A percentile compares a stretch with the other conserved stretches of the same genome.
phyloP scores from a whole-genome alignment of 163 green algal genomes.

The Chlorella variabilis region DNA sequence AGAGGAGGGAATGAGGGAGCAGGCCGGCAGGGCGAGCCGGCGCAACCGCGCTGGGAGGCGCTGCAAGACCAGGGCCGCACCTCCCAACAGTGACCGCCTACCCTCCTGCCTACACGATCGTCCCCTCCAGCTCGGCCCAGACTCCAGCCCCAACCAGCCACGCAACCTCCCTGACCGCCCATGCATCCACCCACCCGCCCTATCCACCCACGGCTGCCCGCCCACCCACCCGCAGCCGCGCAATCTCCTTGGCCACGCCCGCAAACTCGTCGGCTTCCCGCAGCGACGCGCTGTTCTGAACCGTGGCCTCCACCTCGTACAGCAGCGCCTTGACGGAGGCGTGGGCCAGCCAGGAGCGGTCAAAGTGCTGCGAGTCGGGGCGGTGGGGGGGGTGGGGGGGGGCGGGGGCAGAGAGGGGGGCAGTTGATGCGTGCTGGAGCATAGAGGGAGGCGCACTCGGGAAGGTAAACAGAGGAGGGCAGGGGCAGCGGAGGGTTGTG shows the following conservation, averaged over 20 bases:
- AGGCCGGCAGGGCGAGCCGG: neutral
- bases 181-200: too few relatives aligned
- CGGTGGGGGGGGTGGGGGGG: neutral
- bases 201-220: too few relatives aligned
- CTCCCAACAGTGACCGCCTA: too few relatives aligned
- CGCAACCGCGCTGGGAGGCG: too few relatives aligned
- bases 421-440: neutral
- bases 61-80: too few relatives aligned
- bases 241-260: constrained; percentile 70
- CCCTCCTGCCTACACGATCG: too few relatives aligned
- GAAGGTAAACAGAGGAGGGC: neutral
- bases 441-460: neutral
- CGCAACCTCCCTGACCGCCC: too few relatives aligned
- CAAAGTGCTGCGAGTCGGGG: constrained; percentile 57
- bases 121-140: too few relatives aligned
- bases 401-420: neutral
- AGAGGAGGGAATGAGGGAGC: too few relatives aligned
- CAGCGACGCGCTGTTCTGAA: constrained; percentile 61
- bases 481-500: neutral
- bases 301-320: constrained; percentile 70
- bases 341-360: constrained; percentile 64
- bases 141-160: too few relatives aligned
- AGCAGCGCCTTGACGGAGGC: constrained; percentile 60
- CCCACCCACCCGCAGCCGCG: constrained; percentile 45
- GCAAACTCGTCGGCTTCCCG: constrained; percentile 63